phyloP scores from a whole-genome alignment of 768 basidiomycete species.

The Tulasnella calospora region DNA sequence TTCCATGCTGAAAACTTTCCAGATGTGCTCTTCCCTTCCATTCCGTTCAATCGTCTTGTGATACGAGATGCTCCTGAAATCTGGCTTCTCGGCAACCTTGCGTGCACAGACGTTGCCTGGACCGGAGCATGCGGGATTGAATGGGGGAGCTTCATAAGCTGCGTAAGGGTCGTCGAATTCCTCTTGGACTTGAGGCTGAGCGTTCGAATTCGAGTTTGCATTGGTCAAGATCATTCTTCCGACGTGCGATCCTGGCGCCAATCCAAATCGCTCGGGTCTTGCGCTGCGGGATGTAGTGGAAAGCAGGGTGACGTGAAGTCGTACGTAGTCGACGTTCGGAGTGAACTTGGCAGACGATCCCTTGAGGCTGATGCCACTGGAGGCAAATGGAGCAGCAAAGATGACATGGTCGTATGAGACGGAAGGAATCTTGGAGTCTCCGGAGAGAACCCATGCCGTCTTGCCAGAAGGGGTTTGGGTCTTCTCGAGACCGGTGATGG shows the following conservation, averaged over 20 bases:
- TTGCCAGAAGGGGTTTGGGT: slow-evolving; percentile 1
- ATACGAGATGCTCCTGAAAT: slow-evolving; percentile 85
- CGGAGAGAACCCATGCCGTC: slow-evolving; percentile 12
- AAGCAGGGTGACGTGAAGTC: slow-evolving; percentile 83
- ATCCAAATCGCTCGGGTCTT: slow-evolving; percentile 64
- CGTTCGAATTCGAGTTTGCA: slow-evolving; percentile 45
- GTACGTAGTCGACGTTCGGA: slow-evolving; percentile 60
- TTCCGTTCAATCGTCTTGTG: slow-evolving; percentile 48
- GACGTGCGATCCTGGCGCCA: slow-evolving; percentile 42
- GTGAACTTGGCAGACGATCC: slow-evolving; percentile 30
- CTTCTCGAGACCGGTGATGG: slow-evolving; percentile 36
- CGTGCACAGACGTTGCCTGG: slow-evolving; percentile 31
- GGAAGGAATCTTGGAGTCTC: slow-evolving; percentile 7
- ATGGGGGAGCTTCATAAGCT: background rate
- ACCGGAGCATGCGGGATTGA: background rate
- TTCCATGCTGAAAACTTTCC: slow-evolving; percentile 81
- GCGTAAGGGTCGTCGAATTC: background rate
- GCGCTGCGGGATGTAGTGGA: slow-evolving; percentile 64
- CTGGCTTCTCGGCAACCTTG: slow-evolving; percentile 55
- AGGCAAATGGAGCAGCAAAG: slow-evolving; percentile 81
- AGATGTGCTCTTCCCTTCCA: slow-evolving; percentile 52
- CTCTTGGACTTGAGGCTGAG: background rate
- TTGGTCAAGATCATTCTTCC: slow-evolving; percentile 73
- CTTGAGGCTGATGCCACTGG: slow-evolving; percentile 51
- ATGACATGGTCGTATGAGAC: slow-evolving; percentile 64